Evolutionary conservation across 2,329 filamentous ascomycete species (phyloP).

Genomic region (Diaporthe eres): DNA sequence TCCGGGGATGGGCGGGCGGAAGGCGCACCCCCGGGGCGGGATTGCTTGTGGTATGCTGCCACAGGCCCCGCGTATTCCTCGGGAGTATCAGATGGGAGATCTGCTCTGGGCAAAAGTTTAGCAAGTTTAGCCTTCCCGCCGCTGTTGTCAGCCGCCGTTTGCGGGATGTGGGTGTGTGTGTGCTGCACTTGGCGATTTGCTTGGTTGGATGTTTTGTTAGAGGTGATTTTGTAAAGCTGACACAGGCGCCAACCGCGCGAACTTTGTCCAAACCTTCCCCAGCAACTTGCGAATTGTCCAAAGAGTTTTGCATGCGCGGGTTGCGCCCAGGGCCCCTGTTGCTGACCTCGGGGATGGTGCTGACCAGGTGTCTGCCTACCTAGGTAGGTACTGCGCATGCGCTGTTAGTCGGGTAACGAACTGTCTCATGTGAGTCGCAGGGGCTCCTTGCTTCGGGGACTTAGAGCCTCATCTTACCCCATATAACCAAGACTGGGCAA

Average conservation of each 20-base stretch:
- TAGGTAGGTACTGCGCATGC: too few species aligned
- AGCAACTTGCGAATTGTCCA: background rate
- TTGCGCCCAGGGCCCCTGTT: background rate
- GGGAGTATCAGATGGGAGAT: conserved; percentile 25
- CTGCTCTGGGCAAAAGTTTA: background rate
- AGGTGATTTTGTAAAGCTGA: conserved; percentile 21
- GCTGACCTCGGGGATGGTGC: background rate
- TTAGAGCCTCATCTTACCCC: background rate
- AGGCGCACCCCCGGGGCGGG: background rate
- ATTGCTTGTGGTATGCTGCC: background rate
- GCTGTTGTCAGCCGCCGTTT: background rate
- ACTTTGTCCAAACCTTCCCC: background rate
- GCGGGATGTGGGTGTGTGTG: background rate
- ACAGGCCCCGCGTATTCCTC: background rate
- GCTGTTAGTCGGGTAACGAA: background rate
- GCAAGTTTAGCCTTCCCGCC: background rate
- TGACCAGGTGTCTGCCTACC: background rate
- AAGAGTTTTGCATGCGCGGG: background rate
- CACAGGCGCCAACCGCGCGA: background rate
- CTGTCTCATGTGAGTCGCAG: conserved; percentile 11
- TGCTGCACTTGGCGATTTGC: background rate
- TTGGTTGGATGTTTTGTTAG: background rate
- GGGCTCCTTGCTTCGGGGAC: background rate
- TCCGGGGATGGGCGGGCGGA: background rate
- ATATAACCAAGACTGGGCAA: too few species aligned